phyloP scores from a whole-genome alignment of 2,329 filamentous ascomycete genomes.

The Colletotrichum shisoi region DNA sequence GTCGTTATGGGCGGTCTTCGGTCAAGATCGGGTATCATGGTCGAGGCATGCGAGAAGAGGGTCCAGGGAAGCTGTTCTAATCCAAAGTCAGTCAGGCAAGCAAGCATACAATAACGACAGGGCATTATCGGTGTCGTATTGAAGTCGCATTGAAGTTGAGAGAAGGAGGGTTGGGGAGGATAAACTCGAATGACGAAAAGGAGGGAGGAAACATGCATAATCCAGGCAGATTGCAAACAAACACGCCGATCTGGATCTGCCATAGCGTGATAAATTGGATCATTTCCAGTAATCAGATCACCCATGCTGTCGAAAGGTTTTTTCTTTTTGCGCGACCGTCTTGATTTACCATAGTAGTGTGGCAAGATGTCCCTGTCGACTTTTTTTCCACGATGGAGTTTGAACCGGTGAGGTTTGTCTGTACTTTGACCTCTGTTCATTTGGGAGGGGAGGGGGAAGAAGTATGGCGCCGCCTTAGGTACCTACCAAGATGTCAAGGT shows the following conservation, averaged over 20 bases:
- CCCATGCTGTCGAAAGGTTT: not conserved
- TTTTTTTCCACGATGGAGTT: too few species aligned
- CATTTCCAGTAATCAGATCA: slow-evolving; percentile 16
- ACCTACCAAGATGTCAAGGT: too few species aligned
- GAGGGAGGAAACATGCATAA: slow-evolving; percentile 23
- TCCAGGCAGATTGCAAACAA: slow-evolving; percentile 32
- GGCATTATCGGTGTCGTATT: not conserved
- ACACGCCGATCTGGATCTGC: slow-evolving; percentile 21
- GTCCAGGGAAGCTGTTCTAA: too few species aligned
- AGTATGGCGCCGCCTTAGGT: too few species aligned
- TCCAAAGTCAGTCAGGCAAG: not conserved
- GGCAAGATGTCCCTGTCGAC: slow-evolving; percentile 10
- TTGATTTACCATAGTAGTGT: not conserved
- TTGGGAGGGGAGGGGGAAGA: too few species aligned
- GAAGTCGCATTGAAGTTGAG: not conserved
- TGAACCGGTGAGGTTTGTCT: not conserved
- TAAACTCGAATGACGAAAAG: too few species aligned
- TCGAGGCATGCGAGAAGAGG: not conserved
- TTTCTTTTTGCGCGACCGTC: not conserved
- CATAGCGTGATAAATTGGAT: slow-evolving; percentile 36
- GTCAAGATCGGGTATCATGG: not conserved
- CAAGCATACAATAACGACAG: not conserved
- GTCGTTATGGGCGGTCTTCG: not conserved
- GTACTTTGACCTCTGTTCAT: not conserved
- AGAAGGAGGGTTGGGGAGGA: not conserved